phyloP scores from a whole-genome alignment of 257 asterid genomes.

The Nicotiana knightiana region DNA sequence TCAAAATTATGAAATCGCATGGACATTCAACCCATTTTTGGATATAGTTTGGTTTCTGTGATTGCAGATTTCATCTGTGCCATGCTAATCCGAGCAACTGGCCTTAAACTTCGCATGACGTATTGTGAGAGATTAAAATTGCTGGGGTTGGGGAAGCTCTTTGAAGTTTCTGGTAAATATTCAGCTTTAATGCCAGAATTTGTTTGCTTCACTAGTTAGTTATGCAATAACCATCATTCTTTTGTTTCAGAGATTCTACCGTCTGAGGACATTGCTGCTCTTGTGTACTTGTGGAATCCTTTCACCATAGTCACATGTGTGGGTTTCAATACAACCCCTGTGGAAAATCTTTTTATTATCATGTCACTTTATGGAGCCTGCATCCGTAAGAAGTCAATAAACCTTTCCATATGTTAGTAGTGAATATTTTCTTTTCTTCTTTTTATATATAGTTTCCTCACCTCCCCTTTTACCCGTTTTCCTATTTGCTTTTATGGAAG shows the following conservation, averaged over 20 bases:
- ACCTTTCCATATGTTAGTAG: slow-evolving; percentile 16
- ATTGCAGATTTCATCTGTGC: slow-evolving; percentile 84
- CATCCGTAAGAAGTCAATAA: slow-evolving; percentile 44
- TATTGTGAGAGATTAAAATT: slow-evolving; percentile 46
- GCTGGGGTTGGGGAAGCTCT: slow-evolving; percentile 50
- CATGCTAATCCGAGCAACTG: slow-evolving; percentile 75
- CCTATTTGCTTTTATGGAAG: background rate
- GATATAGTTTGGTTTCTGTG: slow-evolving; percentile 84
- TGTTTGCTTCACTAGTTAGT: slow-evolving; percentile 11
- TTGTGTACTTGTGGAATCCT: slow-evolving; percentile 93
- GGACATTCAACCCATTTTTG: slow-evolving; percentile 54
- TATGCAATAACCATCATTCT: slow-evolving; percentile 5
- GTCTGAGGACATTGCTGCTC: slow-evolving; percentile 87
- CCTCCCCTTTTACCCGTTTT: background rate
- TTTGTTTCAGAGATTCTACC: slow-evolving; percentile 54
- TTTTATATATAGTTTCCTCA: background rate
- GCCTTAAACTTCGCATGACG: slow-evolving; percentile 49
- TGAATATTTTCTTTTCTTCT: background rate
- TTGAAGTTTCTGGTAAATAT: slow-evolving; percentile 36
- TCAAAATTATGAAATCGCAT: slow-evolving; percentile 5
- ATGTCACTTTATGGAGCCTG: slow-evolving; percentile 86
- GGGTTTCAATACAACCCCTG: slow-evolving; percentile 82
- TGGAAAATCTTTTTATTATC: slow-evolving; percentile 70
- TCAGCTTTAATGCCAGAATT: background rate
- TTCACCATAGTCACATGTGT: slow-evolving; percentile 77